Evolutionary conservation across 2,329 filamentous ascomycete species (phyloP), one percentile per base, ranked within the genome.

Genomic region (Fusarium foetens): DNA sequence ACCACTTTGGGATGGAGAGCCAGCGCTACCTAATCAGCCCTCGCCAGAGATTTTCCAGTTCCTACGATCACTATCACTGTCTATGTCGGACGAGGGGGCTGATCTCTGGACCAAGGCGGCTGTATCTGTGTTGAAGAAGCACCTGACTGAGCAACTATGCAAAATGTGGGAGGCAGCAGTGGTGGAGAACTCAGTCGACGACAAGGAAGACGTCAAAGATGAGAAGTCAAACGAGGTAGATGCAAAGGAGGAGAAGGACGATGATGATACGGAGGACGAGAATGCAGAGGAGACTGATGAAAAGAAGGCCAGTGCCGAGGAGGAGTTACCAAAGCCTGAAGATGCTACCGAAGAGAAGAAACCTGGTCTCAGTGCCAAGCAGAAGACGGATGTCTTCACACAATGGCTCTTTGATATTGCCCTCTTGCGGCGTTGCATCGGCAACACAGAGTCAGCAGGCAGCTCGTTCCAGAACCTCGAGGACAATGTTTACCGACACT

Each of bases 41-140:
- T 95, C 94, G 0, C 91, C 93, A 0, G 86, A 87, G 25, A 84
- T 90, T 1, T 97, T 97, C 78, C 88, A 87, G 66, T 91, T 97
- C 60, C 77, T 98, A 53, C 89, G 90, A 29, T 85, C 85, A 48
- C 78, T 97, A 33, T 88, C 89, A 8, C 82, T 84, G 51, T 84
- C 86, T 9, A 97, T 98, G 94, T 87, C 87, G 7, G 84, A 86
- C 17, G 84, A 88, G 6, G 95, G 95, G 0, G 84, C 88, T 49
- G 95, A 98, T 79, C 81, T 98, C 6, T 98, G 95, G 95, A 94
- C 91, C 58, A 86, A 89, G 5, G 84, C 86, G 5, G 92, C 93
- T 1, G 88, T 95, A 3, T 75, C 76, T 1, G 83, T 84, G 1
- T 77, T 97, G 70, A 96, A 94, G 81, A 78, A 76, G n/a, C 79